Percentiles rank a stretch among this genome's conserved stretches.
These are phyloP conservation scores for Amyloporia xantha DNA, from an alignment of 768 basidiomycete species.

Conservation along the genomic window DNA sequence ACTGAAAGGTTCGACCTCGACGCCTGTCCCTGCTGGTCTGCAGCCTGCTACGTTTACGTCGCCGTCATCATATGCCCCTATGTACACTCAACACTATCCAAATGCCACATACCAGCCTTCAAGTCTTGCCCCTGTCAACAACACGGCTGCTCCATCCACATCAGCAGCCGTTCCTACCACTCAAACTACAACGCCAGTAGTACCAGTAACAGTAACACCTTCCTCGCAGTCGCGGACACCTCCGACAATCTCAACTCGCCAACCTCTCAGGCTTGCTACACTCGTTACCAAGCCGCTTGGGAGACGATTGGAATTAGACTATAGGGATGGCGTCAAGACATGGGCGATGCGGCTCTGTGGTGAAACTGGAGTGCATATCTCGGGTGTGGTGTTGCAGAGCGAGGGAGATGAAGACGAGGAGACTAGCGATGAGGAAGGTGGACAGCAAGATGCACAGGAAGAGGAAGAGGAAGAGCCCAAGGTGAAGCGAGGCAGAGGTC, in stretches of 20 bases:
- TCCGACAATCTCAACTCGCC: conserved; percentile 5
- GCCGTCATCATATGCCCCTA: conserved; percentile 9
- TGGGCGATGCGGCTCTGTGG: conserved; percentile 64
- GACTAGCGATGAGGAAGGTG: conserved; percentile 22
- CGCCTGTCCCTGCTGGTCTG: conserved; percentile 10
- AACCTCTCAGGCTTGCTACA: conserved; percentile 41
- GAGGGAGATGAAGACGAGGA: conserved; percentile 41
- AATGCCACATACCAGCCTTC: conserved; percentile 43
- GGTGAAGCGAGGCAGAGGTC: conserved; percentile 15
- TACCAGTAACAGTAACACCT: conserved; percentile 1
- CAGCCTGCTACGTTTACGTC: conserved; percentile 19
- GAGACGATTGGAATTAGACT: conserved; percentile 52
- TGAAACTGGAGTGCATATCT: conserved; percentile 51
- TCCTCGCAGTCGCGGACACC: conserved; percentile 14
- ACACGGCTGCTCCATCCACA: conserved; percentile 14
- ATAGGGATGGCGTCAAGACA: conserved; percentile 62
- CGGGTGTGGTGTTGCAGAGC: conserved; percentile 42
- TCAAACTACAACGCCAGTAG: conserved; percentile 18
- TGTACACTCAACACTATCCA: conserved; percentile 38
- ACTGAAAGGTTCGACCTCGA: conserved; percentile 5
- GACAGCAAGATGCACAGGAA: conserved; percentile 10
- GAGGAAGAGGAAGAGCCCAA: conserved; percentile 18
- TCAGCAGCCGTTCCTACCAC: conserved; percentile 17
- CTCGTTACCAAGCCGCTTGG: conserved; percentile 53
- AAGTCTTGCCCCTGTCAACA: neutral